Percentiles rank a stretch among this genome's conserved stretches.
Conservation (phyloP, 176 grass and related monocot species). For the Phragmites australis region DNA sequence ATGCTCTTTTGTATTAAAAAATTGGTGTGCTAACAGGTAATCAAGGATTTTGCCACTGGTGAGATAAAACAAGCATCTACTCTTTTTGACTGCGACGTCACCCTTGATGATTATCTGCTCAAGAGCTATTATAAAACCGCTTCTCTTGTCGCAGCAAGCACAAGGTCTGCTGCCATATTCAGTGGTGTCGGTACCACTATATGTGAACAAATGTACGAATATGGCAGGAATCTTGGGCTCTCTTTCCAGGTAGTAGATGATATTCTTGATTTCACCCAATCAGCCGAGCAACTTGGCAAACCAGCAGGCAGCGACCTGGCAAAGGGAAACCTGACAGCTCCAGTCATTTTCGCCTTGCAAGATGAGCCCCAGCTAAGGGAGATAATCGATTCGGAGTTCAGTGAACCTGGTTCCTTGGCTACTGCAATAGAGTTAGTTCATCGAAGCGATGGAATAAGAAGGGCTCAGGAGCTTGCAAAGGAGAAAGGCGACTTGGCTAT, state of each 20-base stretch:
- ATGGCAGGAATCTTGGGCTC: constrained; percentile 80
- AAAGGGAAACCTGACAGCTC: constrained; percentile 81
- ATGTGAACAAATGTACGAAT: constrained; percentile 86
- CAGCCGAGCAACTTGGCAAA: constrained; percentile 86
- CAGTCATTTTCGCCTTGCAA: constrained; percentile 74
- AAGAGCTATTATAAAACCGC: constrained; percentile 99
- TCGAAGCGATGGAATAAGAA: constrained; percentile 55
- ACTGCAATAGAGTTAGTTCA: constrained; percentile 69
- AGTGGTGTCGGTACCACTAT: constrained; percentile 47
- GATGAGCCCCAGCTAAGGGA: constrained; percentile 62
- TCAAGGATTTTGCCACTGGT: constrained; percentile 93
- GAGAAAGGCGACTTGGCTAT: constrained; percentile 68
- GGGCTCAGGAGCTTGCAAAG: constrained; percentile 72
- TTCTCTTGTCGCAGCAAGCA: constrained; percentile 83
- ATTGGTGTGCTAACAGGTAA: constrained; percentile 54
- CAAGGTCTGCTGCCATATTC: constrained; percentile 85
- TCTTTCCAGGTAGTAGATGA: constrained; percentile 95
- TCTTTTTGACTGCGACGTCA: constrained; percentile 76
- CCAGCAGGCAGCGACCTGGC: constrained; percentile 72
- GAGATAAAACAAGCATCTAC: constrained; percentile 93
- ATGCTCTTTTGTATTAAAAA: not conserved
- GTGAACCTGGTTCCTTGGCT: constrained; percentile 58
- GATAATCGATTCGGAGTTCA: constrained; percentile 81
- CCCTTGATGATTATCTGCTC: constrained; percentile 84
- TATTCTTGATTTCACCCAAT: constrained; percentile 95